Percentiles rank a stretch among this genome's conserved stretches.
Evolutionary conservation across 805 yeast genomes (phyloP).

Genomic region (Saccharomycopsis malanga): DNA sequence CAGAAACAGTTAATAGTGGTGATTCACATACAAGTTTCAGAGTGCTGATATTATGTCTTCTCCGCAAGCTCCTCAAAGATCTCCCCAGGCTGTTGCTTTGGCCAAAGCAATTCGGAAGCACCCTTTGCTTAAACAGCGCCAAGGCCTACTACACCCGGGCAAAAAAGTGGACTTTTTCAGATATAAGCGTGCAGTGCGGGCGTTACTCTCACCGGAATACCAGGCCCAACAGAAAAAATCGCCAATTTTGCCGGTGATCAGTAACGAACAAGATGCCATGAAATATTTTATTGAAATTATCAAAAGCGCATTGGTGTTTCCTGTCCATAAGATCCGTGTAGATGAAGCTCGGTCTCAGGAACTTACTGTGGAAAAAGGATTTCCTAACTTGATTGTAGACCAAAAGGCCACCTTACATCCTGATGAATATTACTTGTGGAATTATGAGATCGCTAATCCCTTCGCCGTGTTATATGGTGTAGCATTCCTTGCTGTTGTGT

Average conservation of each 20-base stretch:
- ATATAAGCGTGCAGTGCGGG: slow-evolving; percentile 75
- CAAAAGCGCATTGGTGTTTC: slow-evolving; percentile 64
- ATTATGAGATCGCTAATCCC: slow-evolving; percentile 66
- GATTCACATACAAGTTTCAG: no score
- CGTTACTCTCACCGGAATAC: slow-evolving; percentile 68
- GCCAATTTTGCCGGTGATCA: slow-evolving; percentile 41
- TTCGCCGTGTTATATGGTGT: slow-evolving; percentile 49
- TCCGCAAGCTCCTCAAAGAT: slow-evolving; percentile 21
- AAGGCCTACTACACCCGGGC: slow-evolving; percentile 55
- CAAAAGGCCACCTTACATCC: slow-evolving; percentile 54
- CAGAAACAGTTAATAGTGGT: no score
- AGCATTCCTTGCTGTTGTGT: slow-evolving; percentile 56
- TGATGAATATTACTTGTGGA: slow-evolving; percentile 79
- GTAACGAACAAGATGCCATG: slow-evolving; percentile 49
- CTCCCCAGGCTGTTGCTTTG: slow-evolving; percentile 57
- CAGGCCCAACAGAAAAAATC: slow-evolving; percentile 43
- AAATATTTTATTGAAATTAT: slow-evolving; percentile 61
- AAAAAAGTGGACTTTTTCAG: slow-evolving; percentile 77
- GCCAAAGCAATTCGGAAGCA: slow-evolving; percentile 68
- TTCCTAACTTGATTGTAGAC: slow-evolving; percentile 52
- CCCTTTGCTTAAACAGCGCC: slow-evolving; percentile 66
- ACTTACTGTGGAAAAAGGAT: slow-evolving; percentile 39
- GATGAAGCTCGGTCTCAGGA: slow-evolving; percentile 56
- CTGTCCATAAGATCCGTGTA: slow-evolving; percentile 67
- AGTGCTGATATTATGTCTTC: no score